Evolutionary conservation across 2,329 filamentous ascomycete species (phyloP).

Genomic region (Trichoderma semiorbis): DNA sequence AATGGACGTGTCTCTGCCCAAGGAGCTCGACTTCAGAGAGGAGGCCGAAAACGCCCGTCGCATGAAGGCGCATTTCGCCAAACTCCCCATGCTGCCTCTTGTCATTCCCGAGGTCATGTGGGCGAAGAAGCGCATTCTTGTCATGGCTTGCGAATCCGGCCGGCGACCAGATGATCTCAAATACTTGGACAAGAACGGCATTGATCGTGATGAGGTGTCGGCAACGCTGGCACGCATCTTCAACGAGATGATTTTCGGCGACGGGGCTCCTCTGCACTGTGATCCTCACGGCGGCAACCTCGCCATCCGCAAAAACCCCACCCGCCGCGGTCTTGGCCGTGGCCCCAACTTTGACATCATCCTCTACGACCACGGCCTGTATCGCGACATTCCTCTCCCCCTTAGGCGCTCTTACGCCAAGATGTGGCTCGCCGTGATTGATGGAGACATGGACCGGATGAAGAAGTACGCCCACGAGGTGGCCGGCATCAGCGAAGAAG

Average conservation of each 20-base stretch:
- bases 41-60: slow-evolving; percentile 82
- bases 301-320: slow-evolving; percentile 75
- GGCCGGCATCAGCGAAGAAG: slow-evolving; percentile 80
- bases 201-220: slow-evolving; percentile 93
- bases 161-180: slow-evolving; percentile 83
- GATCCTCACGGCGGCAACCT: slow-evolving; percentile 97
- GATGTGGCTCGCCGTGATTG: slow-evolving; percentile 94
- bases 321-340: slow-evolving; percentile 46
- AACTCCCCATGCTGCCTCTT: slow-evolving; percentile 71
- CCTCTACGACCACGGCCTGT: slow-evolving; percentile 94
- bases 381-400: slow-evolving; percentile 80
- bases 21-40: slow-evolving; percentile 84
- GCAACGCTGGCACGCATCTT: slow-evolving; percentile 88
- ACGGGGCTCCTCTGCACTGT: slow-evolving; percentile 84
- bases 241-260: slow-evolving; percentile 99
- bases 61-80: slow-evolving; percentile 75
- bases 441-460: slow-evolving; percentile 83
- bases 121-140: slow-evolving; percentile 83
- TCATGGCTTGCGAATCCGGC: slow-evolving; percentile 92
- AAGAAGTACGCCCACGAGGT: slow-evolving; percentile 84
- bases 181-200: slow-evolving; percentile 79
- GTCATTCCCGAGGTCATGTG: slow-evolving; percentile 87
- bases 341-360: slow-evolving; percentile 87
- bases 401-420: slow-evolving; percentile 88
- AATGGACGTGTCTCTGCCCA: slow-evolving; percentile 85